A percentile compares a stretch with the other conserved stretches of the same genome.
phyloP scores from a whole-genome alignment of 1,284 basidiomycete species.

The Marasmius fiardii region DNA sequence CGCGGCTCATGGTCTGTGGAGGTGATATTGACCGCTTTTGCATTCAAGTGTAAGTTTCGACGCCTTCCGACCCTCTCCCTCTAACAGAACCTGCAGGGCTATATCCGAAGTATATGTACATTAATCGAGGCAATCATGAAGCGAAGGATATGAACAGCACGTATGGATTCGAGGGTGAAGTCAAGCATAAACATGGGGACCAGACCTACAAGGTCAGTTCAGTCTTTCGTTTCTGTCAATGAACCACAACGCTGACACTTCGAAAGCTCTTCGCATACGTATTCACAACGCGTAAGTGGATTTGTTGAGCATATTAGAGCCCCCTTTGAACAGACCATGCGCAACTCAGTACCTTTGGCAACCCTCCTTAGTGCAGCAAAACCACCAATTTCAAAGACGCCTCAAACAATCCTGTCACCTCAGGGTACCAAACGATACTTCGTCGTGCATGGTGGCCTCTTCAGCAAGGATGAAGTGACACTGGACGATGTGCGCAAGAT shows the following conservation, averaged over 20 bases:
- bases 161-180: slow-evolving; percentile 97
- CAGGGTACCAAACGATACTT: slow-evolving; percentile 89
- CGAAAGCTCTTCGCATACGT: slow-evolving; percentile 85
- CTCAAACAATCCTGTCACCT: slow-evolving; percentile 72
- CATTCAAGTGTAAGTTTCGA: slow-evolving; percentile 82
- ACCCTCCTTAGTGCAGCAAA: slow-evolving; percentile 80
- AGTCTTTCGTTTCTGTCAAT: background rate
- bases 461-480: slow-evolving; percentile 92
- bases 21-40: slow-evolving; percentile 91
- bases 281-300: slow-evolving; percentile 80
- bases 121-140: slow-evolving; percentile 98
- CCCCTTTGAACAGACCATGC: background rate
- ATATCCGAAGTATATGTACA: slow-evolving; percentile 82
- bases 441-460: slow-evolving; percentile 94
- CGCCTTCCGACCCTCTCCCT: slow-evolving; percentile 6
- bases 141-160: slow-evolving; percentile 88
- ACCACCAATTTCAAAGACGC: slow-evolving; percentile 43
- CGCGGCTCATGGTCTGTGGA: slow-evolving; percentile 98
- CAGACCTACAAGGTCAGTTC: slow-evolving; percentile 75
- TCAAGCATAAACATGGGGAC: slow-evolving; percentile 92
- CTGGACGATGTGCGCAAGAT: slow-evolving; percentile 91
- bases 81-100: slow-evolving; percentile 55
- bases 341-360: slow-evolving; percentile 76
- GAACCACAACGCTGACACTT: slow-evolving; percentile 11
- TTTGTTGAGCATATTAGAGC: background rate